Evolutionary conservation across 441 rosid genomes (phyloP), one percentile per base, ranked within the genome.

Genomic region (Erodium trifolium): DNA sequence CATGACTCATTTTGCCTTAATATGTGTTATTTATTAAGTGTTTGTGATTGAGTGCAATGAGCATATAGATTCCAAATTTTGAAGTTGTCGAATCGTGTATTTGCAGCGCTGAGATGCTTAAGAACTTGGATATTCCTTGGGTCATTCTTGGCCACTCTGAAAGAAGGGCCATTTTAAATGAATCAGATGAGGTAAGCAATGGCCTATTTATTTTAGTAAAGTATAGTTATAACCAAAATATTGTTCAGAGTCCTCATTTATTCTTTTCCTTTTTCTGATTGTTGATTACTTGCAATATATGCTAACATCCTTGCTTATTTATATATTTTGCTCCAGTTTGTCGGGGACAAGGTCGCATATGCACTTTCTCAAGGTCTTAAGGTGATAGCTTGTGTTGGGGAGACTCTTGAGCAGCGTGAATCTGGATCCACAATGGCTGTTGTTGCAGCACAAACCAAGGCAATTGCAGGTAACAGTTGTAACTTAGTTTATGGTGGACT

Each of bases 71-170:
- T 3, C 47, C 45, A 18, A 12, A 31, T 66, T 49, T 18, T 53
- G 67, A 68, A 51, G 23, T 63, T 63, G 63, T 2, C 37, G 5
- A 3, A 2, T 55, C 63, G 12, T 75, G 13, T 77, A 47, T 67
- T 27, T 80, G 62, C 75, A 88, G 93, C 66, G 88, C 88, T 0
- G 87, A 88, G 81, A 88, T 88, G 93, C 90, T 88, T 70, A 76
- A 72, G 70, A 83, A 83, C 74, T 80, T 88, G 82, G 72, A 71
- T 55, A 78, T 88, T 73, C 84, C 87, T 23, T 88, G 93, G 90
- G 90, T 88, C 75, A 88, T 88, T 76, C 82, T 88, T 73, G 93
- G 90, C 63, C 93, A 88, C 77, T 88, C 93, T 68, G 90, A 88
- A 72, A 86, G 90, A 72, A 84, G 93, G 67, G 82, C 68, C 67